These are phyloP conservation scores for Aspergillus fructus DNA, from an alignment of 2,329 filamentous ascomycete genomes.

Conservation along the genomic window DNA sequence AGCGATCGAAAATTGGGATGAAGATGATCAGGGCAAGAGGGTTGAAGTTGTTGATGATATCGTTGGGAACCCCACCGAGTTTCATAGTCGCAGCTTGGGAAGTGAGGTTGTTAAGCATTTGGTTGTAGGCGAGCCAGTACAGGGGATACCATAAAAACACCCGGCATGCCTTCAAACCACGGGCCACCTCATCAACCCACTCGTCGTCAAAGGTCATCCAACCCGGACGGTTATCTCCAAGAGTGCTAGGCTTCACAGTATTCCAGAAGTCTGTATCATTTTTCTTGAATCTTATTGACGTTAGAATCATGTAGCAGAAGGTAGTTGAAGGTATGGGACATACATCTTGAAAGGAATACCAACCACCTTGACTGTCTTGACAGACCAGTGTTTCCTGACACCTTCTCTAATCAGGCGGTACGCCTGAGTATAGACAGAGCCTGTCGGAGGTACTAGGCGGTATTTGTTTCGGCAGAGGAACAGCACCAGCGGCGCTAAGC, in stretches of 20 bases:
- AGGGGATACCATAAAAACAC: conserved; percentile 62
- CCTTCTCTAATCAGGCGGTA: conserved; percentile 60
- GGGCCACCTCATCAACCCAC: conserved; percentile 75
- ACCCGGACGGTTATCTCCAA: conserved; percentile 17
- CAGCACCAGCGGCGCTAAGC: conserved; percentile 62
- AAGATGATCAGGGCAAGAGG: conserved; percentile 54
- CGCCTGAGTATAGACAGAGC: conserved; percentile 70
- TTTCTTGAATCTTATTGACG: conserved; percentile 16
- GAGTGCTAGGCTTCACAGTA: conserved; percentile 22
- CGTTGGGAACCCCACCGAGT: conserved; percentile 55
- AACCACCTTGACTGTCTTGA: conserved; percentile 52
- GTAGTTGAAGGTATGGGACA: conserved; percentile 5
- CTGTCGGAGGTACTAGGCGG: conserved; percentile 64
- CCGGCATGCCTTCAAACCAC: conserved; percentile 66
- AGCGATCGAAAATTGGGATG: conserved; percentile 53
- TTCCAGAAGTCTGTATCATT: conserved; percentile 23
- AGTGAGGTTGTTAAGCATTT: conserved; percentile 56
- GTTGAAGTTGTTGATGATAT: conserved; percentile 56
- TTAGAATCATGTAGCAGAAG: not conserved
- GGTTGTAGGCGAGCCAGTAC: conserved; percentile 52
- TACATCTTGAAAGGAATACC: conserved; percentile 6
- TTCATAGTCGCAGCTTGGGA: conserved; percentile 56
- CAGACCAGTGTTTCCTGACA: conserved; percentile 61
- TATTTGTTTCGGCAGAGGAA: conserved; percentile 63
- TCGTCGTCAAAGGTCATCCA: conserved; percentile 75